These are phyloP conservation scores for Solanum stenotomum DNA, from an alignment of 257 asterid species.

Conservation along the genomic window DNA sequence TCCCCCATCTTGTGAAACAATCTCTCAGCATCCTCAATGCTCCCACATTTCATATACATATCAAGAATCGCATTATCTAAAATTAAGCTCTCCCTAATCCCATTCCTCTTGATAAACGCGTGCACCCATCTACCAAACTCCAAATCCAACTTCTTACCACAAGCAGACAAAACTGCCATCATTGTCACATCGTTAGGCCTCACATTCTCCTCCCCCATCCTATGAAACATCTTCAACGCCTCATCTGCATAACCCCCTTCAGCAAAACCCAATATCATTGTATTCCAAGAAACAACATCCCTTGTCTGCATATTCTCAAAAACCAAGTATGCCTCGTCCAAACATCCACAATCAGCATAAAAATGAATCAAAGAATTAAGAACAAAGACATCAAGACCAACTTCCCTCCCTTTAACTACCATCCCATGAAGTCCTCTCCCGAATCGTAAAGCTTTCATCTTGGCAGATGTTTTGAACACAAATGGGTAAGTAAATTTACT, in stretches of 20 bases:
- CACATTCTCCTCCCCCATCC: conserved; percentile 48
- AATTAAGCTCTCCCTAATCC: conserved; percentile 31
- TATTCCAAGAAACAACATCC: conserved; percentile 84
- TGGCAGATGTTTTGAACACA: conserved; percentile 57
- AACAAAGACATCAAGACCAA: conserved; percentile 46
- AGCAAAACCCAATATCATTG: conserved; percentile 62
- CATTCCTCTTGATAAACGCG: conserved; percentile 37
- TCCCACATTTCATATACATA: conserved; percentile 72
- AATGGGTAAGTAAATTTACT: conserved; percentile 76
- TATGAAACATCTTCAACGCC: conserved; percentile 38
- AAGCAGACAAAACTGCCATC: conserved; percentile 59
- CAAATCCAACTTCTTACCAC: conserved; percentile 48
- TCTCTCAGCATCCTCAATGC: conserved; percentile 39
- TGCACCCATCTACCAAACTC: conserved; percentile 54
- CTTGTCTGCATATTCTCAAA: conserved; percentile 41
- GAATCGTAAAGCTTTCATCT: conserved; percentile 29
- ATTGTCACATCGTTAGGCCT: conserved; percentile 59
- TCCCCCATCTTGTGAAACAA: conserved; percentile 46
- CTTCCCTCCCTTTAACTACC: conserved; percentile 44
- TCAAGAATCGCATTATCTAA: conserved; percentile 61
- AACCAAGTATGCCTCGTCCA: conserved; percentile 43
- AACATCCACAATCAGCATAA: conserved; percentile 51
- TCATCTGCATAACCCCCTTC: conserved; percentile 34
- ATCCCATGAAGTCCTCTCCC: conserved; percentile 72
- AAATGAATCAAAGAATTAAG: conserved; percentile 55